These are phyloP conservation scores for Aureobasidium zeae DNA, from an alignment of 2,329 filamentous ascomycete species.

Conservation along the genomic window DNA sequence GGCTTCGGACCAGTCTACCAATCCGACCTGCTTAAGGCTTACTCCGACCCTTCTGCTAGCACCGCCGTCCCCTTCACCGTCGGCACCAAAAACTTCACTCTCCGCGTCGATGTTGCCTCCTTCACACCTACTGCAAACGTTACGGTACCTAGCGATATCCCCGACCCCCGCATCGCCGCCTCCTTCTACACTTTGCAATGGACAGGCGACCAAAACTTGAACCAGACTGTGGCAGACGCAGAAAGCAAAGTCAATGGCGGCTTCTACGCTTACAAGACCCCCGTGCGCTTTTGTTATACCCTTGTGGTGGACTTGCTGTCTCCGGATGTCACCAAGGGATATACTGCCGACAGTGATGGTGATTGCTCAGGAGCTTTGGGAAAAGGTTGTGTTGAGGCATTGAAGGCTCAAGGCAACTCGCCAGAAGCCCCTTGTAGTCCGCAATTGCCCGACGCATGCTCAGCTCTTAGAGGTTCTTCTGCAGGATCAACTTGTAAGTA, in stretches of 20 bases:
- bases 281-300: not conserved
- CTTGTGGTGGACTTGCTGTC: not conserved
- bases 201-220: not conserved
- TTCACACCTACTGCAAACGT: not conserved
- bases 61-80: constrained; percentile 1
- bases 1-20: no score
- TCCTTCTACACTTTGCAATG: constrained; percentile 3
- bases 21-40: no score
- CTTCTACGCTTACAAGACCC: no score
- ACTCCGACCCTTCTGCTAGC: no score
- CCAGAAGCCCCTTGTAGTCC: no score
- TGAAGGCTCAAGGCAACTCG: not conserved
- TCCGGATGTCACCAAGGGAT: not conserved
- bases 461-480: no score
- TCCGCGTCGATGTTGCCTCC: constrained; percentile 3
- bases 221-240: not conserved
- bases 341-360: not conserved
- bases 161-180: not conserved
- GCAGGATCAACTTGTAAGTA: no score
- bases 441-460: not conserved
- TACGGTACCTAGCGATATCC: not conserved
- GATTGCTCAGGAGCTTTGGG: not conserved
- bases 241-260: not conserved
- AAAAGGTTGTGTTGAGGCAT: not conserved
- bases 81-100: constrained; percentile 2